Base-by-base conservation (phyloP, 768 basidiomycete species). In the Galerina sulciceps region DNA sequence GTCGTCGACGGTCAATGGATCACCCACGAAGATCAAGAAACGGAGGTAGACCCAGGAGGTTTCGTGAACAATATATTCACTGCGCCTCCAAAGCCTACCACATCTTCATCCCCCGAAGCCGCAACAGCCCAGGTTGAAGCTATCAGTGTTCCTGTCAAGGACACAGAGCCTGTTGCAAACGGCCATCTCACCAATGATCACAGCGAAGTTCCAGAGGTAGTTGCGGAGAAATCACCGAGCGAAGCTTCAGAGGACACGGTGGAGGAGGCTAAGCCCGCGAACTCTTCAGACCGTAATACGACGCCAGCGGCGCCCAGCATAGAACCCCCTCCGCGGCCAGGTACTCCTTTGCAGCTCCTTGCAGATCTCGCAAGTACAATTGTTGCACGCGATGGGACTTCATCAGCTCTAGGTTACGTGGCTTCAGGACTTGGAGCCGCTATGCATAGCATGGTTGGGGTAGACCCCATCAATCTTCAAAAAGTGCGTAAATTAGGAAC, bases 1-100 rank as follows among this genome's bases (percentile, higher is more conserved):
- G 77, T 93, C 69, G 90, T 93, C 53, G 92, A 94, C 68, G 87
- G 86, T 36, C 65, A 72, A 58, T 93, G 90, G 91, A 65, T 75
- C 47, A 77, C 80, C 46, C 78, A 79, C 46, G 77, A 81, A 36
- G 78, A 79, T 58, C 78, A 79, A 56, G 85, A 87, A 6, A 85
- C 83, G 52, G 89, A 90, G 71, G 67, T 73, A 1, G 90, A 93
- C 65, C 69, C 71, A 9, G 73, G 67, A 46, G 91, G 90, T 14
- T 89, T 88, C 71, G 68, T 86, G 17, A 94, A 94, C 72, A 91
- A 93, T 69, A 74, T 90, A 52, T 81, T 83, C 62, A 75, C 67
- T 35, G 74, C 84, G 1, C 89, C 89, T 10, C 71, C 75, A 31
- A 79, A 79, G 52, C 83, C 82, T 6, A 48, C 58, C 35, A 44